Base-by-base conservation (phyloP, 2,329 filamentous ascomycete genomes). In the Colletotrichum sp. region DNA sequence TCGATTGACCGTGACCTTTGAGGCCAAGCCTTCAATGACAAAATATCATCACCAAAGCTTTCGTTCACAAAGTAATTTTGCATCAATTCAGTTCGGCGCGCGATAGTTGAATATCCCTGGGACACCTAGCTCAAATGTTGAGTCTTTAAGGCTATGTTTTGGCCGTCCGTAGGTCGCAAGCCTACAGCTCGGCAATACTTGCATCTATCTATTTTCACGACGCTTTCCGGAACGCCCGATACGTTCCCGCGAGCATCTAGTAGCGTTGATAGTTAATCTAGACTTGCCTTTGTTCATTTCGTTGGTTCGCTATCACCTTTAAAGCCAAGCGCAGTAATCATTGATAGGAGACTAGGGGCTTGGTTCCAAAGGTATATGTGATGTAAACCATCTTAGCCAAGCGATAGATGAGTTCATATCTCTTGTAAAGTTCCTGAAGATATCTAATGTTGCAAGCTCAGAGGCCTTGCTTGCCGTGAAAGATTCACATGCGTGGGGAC, bases 211-310 rank as follows among this genome's bases (percentile, higher is more conserved):
- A 7, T 52, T 21, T 1, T 12, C 10, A 7, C 12, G 6, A 52
- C n/a, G n/a, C 43, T 21, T 21, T 52, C 43, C 10, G 12, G 5
- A 13, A 24, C 43, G 4, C 10, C 12, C n/a, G 0, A 52, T 7
- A 7, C 10, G n/a, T 52, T 52, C 43, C 43, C 43, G 43, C 12
- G 43, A 52, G 43, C 2, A 0, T 7, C n/a, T 21, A 52, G 10
- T 0, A 52, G 6, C 38, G 1, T 48, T 1, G 38, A 48, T 1
- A n/a, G 0, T n/a, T 12, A 0, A n/a, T 6, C 38, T 48, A 48
- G 38, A 48, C 38, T 48, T 48, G 38, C 38, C 4, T n/a, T 48
- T 48, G 18, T 48, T n/a, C 38, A 21, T 52, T 52, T n/a, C 43
- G n/a, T 52, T 1, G n/a, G n/a, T 52, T 52, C 10, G 2, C n/a